phyloP scores from a whole-genome alignment of 1,284 basidiomycete species.

The Ustilago tritici region DNA sequence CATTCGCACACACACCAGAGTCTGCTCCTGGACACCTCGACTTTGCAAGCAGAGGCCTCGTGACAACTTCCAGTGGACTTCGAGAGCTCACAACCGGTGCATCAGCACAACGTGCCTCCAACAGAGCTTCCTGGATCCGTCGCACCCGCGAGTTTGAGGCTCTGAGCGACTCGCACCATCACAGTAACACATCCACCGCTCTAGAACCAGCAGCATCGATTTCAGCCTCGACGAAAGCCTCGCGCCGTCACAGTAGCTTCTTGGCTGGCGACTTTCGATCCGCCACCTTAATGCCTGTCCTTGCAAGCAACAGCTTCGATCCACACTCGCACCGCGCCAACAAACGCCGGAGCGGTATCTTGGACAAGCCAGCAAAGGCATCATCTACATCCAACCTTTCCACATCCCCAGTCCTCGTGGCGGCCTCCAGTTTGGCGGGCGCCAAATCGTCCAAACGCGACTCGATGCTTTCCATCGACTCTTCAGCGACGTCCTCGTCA shows the following conservation, averaged over 20 bases:
- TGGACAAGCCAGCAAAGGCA: background rate
- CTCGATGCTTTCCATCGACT: slow-evolving; percentile 45
- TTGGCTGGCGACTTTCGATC: slow-evolving; percentile 32
- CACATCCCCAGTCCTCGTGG: slow-evolving; percentile 1
- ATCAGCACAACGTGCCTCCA: slow-evolving; percentile 45
- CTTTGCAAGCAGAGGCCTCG: slow-evolving; percentile 4
- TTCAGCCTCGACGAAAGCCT: slow-evolving; percentile 18
- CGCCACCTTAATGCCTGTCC: slow-evolving; percentile 32
- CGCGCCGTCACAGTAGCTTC: slow-evolving; percentile 51
- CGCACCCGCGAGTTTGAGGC: slow-evolving; percentile 28
- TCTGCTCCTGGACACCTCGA: slow-evolving; percentile 16
- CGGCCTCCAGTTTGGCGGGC: slow-evolving; percentile 3
- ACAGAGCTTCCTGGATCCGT: slow-evolving; percentile 44
- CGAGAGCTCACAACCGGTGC: slow-evolving; percentile 42
- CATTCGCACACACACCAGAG: slow-evolving; percentile 23
- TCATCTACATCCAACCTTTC: background rate
- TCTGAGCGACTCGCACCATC: slow-evolving; percentile 37
- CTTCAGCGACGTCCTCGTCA: slow-evolving; percentile 39
- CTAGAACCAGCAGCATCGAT: slow-evolving; percentile 21
- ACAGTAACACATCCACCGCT: slow-evolving; percentile 7
- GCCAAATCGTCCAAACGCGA: slow-evolving; percentile 19
- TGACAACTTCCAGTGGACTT: slow-evolving; percentile 16
- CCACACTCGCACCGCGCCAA: background rate
- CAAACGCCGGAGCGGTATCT: slow-evolving; percentile 21
- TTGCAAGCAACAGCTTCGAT: slow-evolving; percentile 39